Percentiles rank a stretch among this genome's conserved stretches.
Conservation (phyloP, 2,329 filamentous ascomycete species). For the Beauveria sp. region DNA sequence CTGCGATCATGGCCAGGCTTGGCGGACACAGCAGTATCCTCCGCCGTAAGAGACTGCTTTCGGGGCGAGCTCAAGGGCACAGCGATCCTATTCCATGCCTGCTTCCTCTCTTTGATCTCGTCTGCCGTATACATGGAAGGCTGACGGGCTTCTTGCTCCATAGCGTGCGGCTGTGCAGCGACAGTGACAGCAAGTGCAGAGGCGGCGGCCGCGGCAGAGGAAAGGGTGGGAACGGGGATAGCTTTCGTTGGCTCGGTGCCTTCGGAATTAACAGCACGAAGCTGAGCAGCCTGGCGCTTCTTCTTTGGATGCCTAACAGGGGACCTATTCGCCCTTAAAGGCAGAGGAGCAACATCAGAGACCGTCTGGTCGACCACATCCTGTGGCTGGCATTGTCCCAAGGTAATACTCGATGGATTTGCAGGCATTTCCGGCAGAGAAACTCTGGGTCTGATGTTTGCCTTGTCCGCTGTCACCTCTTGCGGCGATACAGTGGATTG, state of each 20-base stretch:
- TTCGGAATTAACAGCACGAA: background rate
- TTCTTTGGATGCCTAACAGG: background rate
- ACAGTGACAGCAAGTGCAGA: background rate
- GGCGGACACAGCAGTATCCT: background rate
- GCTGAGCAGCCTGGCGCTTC: background rate
- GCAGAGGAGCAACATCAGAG: background rate
- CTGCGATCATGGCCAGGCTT: constrained; percentile 3
- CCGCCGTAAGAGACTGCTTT: constrained; percentile 1
- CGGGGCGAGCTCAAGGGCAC: constrained; percentile 23
- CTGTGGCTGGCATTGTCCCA: background rate
- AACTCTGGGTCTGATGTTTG: background rate
- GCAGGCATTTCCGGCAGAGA: background rate
- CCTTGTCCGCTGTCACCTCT: background rate
- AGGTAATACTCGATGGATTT: no score
- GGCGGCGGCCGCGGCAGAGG: background rate
- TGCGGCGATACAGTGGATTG: background rate
- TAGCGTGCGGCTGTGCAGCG: background rate
- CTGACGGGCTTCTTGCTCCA: background rate
- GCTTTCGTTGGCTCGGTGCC: background rate
- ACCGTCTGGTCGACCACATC: no score
- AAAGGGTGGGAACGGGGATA: background rate
- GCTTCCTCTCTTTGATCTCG: constrained; percentile 23
- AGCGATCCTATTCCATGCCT: constrained; percentile 27
- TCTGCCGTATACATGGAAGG: constrained; percentile 22
- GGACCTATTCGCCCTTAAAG: background rate